These are phyloP conservation scores for Rhodomyrtus tomentosa DNA, from an alignment of 345 rosid genomes.

Conservation along the genomic window DNA sequence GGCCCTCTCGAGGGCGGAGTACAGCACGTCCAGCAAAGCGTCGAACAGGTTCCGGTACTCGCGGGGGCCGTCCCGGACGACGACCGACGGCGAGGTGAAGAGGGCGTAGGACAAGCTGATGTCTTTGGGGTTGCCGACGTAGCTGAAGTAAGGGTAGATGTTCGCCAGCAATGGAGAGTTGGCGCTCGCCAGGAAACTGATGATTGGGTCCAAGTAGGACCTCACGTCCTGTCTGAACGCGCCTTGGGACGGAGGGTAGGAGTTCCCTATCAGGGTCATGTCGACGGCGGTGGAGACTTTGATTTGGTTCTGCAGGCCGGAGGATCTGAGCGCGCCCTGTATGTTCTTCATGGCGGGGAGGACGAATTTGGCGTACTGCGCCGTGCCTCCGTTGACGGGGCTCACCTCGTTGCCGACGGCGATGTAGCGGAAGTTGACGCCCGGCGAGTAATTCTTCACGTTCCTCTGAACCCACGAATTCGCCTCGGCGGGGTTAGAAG, in stretches of 20 bases:
- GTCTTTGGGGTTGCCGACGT: slow-evolving; percentile 10
- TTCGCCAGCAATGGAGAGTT: slow-evolving; percentile 19
- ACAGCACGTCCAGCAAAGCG: slow-evolving; percentile 21
- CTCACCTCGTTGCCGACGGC: slow-evolving; percentile 37
- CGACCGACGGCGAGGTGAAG: slow-evolving; percentile 14
- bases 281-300: slow-evolving; percentile 30
- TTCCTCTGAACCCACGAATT: slow-evolving; percentile 26
- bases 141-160: slow-evolving; percentile 26
- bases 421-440: slow-evolving; percentile 25
- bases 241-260: slow-evolving; percentile 29
- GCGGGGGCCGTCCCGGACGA: slow-evolving; percentile 8
- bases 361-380: slow-evolving; percentile 11
- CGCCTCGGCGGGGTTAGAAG: slow-evolving; percentile 16
- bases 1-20: slow-evolving; percentile 16
- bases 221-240: slow-evolving; percentile 17
- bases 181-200: slow-evolving; percentile 2
- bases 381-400: background rate
- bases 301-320: slow-evolving; percentile 20
- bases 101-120: slow-evolving; percentile 19
- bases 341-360: slow-evolving; percentile 24
- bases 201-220: slow-evolving; percentile 15
- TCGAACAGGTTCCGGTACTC: slow-evolving; percentile 27
- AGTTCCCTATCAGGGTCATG: slow-evolving; percentile 21
- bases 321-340: slow-evolving; percentile 14
- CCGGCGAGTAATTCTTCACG: slow-evolving; percentile 12